Conservation (phyloP, 148 eudicot species). For the Pharnaceum exiguum region DNA sequence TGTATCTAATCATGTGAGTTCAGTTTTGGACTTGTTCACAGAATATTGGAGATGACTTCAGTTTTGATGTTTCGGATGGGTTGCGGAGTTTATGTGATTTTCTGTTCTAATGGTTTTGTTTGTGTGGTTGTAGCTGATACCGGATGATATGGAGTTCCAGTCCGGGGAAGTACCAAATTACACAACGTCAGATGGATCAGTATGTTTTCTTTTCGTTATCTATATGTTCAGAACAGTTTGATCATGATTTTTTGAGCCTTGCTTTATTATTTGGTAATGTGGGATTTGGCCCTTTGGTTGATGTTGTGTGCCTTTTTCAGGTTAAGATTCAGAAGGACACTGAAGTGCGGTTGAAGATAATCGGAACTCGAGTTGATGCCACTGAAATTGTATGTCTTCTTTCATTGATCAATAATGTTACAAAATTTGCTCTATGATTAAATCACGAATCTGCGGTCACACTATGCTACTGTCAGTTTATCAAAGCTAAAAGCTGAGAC, state of each 20-base stretch:
- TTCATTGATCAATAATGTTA: too few relatives aligned
- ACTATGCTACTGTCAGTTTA: too few relatives aligned
- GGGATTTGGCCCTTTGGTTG: conserved; percentile 3
- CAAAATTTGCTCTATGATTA: too few relatives aligned
- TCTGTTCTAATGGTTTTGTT: not conserved
- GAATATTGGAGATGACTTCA: not conserved
- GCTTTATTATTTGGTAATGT: too few relatives aligned
- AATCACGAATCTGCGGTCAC: too few relatives aligned
- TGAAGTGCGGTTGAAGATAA: conserved; percentile 89
- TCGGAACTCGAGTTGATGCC: conserved; percentile 97
- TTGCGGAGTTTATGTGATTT: not conserved
- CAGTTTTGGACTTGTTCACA: not conserved
- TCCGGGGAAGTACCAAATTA: conserved; percentile 87
- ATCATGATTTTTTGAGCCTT: not conserved
- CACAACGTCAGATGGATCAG: conserved; percentile 92
- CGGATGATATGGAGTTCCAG: conserved; percentile 98
- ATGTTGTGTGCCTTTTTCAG: conserved; percentile 28
- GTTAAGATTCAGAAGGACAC: conserved; percentile 93
- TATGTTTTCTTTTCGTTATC: conserved; percentile 30
- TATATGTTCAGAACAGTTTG: conserved; percentile 3
- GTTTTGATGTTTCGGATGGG: not conserved
- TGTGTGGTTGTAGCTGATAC: conserved; percentile 54
- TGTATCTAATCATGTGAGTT: conserved; percentile 88
- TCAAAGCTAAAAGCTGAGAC: too few relatives aligned
- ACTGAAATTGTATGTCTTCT: conserved; percentile 75